A percentile compares a stretch with the other conserved stretches of the same genome.
Evolutionary conservation across 495 filamentous ascomycete genomes (phyloP).

Genomic region (Lophiostoma macrostomum): DNA sequence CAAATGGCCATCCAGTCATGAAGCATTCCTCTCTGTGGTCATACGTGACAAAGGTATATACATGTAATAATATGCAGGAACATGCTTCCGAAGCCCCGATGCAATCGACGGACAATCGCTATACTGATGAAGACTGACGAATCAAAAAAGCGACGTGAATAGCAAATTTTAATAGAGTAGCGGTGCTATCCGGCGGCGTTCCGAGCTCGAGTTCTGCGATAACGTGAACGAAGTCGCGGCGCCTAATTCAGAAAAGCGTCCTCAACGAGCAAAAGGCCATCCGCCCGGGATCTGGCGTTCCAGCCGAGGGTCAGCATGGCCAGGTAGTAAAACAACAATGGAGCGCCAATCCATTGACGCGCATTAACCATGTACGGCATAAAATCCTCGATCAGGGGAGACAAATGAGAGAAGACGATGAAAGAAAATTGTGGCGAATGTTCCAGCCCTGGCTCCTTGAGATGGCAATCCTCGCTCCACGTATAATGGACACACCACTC

Average conservation of each 20-base stretch:
- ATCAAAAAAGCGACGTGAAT: conserved; percentile 2
- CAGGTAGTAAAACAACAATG: conserved; percentile 3
- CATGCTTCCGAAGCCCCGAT: conserved; percentile 20
- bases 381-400: not conserved
- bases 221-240: not conserved
- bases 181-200: not conserved
- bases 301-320: not conserved
- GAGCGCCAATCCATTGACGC: conserved; percentile 2
- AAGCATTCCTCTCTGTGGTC: conserved; percentile 24
- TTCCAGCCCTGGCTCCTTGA: not conserved
- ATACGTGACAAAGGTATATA: conserved; percentile 27
- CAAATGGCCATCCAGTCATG: conserved; percentile 30
- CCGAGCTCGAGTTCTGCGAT: not conserved
- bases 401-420: not conserved
- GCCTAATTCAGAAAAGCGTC: not conserved
- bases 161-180: conserved; percentile 9
- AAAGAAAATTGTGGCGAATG: not conserved
- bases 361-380: conserved; percentile 13
- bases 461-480: not conserved
- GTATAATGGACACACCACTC: conserved; percentile 5
- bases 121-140: not conserved
- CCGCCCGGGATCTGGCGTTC: conserved; percentile 4
- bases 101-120: conserved; percentile 10
- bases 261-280: conserved; percentile 3
- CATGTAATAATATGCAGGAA: conserved; percentile 22